Evolutionary conservation across 2,329 filamentous ascomycete genomes (phyloP).

Genomic region (Ascochyta koolunga): DNA sequence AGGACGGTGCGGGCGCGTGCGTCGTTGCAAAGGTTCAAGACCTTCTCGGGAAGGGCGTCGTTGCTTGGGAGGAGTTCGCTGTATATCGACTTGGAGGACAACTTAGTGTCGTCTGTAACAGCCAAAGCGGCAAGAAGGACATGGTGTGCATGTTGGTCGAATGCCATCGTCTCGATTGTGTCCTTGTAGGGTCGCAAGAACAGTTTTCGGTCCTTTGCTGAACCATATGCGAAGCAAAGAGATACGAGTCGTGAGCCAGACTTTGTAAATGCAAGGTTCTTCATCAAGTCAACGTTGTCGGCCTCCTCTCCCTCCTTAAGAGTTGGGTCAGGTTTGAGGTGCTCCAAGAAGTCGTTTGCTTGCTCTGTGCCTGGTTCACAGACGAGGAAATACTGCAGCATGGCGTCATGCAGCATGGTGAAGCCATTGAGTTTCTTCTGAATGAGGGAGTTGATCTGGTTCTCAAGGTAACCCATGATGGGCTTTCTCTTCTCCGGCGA

Average conservation of each 20-base stretch:
- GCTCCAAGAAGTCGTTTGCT: slow-evolving; percentile 83
- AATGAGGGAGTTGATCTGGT: slow-evolving; percentile 88
- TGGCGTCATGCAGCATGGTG: slow-evolving; percentile 96
- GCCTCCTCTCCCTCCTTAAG: slow-evolving; percentile 60
- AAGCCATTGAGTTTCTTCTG: slow-evolving; percentile 98
- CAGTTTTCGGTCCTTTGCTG: slow-evolving; percentile 89
- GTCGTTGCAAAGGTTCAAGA: slow-evolving; percentile 69
- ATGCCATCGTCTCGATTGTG: slow-evolving; percentile 82
- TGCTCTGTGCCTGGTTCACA: slow-evolving; percentile 79
- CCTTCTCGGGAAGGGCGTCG: slow-evolving; percentile 64
- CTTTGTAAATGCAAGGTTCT: slow-evolving; percentile 95
- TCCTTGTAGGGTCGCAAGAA: slow-evolving; percentile 91
- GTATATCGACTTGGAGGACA: slow-evolving; percentile 84
- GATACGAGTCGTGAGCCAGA: slow-evolving; percentile 83
- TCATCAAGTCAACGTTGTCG: slow-evolving; percentile 70
- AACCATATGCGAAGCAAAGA: slow-evolving; percentile 80
- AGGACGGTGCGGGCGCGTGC: slow-evolving; percentile 69
- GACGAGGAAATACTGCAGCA: slow-evolving; percentile 94
- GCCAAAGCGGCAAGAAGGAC: slow-evolving; percentile 87
- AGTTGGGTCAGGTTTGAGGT: slow-evolving; percentile 88
- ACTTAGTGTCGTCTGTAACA: slow-evolving; percentile 90
- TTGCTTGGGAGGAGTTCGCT: slow-evolving; percentile 73
- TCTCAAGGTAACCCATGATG: slow-evolving; percentile 83
- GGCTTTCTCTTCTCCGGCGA: slow-evolving; percentile 84
- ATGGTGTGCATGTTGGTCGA: slow-evolving; percentile 77